Evolutionary conservation across 768 basidiomycete species (phyloP).

Genomic region (Leccinum boreale): DNA sequence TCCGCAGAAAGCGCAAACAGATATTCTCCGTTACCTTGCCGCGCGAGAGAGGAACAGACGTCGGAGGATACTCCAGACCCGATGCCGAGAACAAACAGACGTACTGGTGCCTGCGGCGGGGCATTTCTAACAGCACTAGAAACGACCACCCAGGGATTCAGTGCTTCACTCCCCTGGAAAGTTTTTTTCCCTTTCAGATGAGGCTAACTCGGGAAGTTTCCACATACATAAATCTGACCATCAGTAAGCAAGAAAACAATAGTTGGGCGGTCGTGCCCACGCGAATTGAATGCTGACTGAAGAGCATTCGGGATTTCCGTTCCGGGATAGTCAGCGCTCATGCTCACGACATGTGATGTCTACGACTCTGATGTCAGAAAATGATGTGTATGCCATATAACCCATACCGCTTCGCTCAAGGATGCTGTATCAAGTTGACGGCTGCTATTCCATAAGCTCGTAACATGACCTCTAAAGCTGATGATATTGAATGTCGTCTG

Average conservation of each 20-base stretch:
- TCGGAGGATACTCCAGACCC: conserved; percentile 48
- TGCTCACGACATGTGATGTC: conserved; percentile 38
- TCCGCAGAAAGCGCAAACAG: conserved; percentile 36
- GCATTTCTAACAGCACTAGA: conserved; percentile 33
- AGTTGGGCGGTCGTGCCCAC: conserved; percentile 38
- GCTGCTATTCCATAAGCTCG: conserved; percentile 37
- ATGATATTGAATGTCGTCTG: conserved; percentile 55
- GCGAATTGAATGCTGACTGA: conserved; percentile 33
- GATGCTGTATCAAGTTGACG: conserved; percentile 28
- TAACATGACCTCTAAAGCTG: conserved; percentile 41
- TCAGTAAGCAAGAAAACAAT: conserved; percentile 59
- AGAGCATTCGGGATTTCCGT: conserved; percentile 50
- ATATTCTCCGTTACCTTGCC: conserved; percentile 48
- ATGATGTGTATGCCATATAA: not conserved
- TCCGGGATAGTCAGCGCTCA: conserved; percentile 46
- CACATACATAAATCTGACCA: conserved; percentile 39
- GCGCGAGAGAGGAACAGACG: conserved; percentile 53
- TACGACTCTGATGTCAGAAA: conserved; percentile 19
- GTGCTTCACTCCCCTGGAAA: conserved; percentile 1
- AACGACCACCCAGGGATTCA: conserved; percentile 15
- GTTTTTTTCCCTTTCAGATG: not conserved
- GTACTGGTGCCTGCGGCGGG: conserved; percentile 32
- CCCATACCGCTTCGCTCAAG: conserved; percentile 37
- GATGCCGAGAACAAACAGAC: conserved; percentile 59
- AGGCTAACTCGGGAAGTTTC: not conserved